Percentiles rank a stretch among this genome's conserved stretches.
phyloP scores from a whole-genome alignment of 2,329 filamentous ascomycete species.

The Aspergillus sergii region DNA sequence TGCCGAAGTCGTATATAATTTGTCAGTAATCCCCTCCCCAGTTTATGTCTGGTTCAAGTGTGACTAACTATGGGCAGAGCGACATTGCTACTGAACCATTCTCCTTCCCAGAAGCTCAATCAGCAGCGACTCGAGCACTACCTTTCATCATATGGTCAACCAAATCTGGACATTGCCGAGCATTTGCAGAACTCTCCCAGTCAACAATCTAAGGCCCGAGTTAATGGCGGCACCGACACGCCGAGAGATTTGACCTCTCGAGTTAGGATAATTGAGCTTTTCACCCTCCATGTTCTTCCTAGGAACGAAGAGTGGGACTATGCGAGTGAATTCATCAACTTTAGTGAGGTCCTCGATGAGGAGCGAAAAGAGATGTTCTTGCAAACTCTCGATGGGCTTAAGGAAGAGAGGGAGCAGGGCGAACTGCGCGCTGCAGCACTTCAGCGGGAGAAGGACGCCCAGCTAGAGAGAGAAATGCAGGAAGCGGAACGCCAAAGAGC shows the following conservation, averaged over 20 bases:
- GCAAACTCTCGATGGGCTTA: constrained; percentile 78
- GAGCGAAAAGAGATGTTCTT: constrained; percentile 88
- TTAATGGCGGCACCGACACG: constrained; percentile 70
- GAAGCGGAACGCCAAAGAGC: constrained; percentile 47
- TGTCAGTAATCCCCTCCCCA: constrained; percentile 40
- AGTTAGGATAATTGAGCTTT: constrained; percentile 91
- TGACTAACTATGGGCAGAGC: constrained; percentile 58
- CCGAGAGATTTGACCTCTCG: constrained; percentile 81
- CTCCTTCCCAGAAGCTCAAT: constrained; percentile 77
- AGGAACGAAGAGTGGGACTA: constrained; percentile 97
- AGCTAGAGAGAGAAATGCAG: constrained; percentile 51
- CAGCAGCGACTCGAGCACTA: constrained; percentile 88
- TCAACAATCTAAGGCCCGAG: constrained; percentile 38
- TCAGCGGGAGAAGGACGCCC: constrained; percentile 61
- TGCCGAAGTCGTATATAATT: constrained; percentile 76
- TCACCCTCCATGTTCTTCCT: constrained; percentile 91
- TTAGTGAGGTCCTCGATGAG: constrained; percentile 86
- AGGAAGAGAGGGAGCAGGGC: constrained; percentile 79
- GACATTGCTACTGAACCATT: constrained; percentile 88
- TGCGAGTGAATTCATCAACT: constrained; percentile 83
- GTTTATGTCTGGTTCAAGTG: not conserved
- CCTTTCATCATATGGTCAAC: constrained; percentile 73
- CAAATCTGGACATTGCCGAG: constrained; percentile 71
- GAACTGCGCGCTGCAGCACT: constrained; percentile 65
- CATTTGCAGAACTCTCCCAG: constrained; percentile 54